phyloP scores from a whole-genome alignment of 106 monocot species.

The Dendrobium nobile region DNA sequence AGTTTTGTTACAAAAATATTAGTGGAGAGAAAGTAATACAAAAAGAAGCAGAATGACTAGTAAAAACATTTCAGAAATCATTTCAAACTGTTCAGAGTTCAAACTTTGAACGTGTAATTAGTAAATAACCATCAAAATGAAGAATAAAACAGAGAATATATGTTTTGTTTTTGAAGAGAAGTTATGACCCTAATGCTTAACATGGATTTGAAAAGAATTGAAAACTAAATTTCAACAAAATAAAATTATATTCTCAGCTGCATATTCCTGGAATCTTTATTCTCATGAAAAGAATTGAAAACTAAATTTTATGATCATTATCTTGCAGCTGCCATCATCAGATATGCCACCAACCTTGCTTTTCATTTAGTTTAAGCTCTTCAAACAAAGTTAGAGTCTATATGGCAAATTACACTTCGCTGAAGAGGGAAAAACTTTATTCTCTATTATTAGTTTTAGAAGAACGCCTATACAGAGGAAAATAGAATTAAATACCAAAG shows the following conservation, averaged over 20 bases:
- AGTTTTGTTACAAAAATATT: slow-evolving; percentile 1
- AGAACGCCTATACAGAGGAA: no score
- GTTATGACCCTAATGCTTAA: not conserved
- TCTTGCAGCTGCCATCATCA: not conserved
- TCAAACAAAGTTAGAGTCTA: not conserved
- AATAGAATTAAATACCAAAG: no score
- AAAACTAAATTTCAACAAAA: not conserved
- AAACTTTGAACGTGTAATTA: not conserved
- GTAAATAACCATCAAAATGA: not conserved
- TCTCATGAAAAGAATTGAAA: no score
- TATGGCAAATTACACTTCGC: no score
- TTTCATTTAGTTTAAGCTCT: not conserved
- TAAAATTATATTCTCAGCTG: not conserved
- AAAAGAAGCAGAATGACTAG: not conserved
- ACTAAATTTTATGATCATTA: not conserved
- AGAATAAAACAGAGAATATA: not conserved
- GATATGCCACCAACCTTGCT: not conserved
- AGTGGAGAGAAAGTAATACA: not conserved
- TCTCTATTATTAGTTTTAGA: no score
- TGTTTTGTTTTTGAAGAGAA: not conserved
- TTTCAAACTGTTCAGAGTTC: no score
- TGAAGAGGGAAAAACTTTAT: no score
- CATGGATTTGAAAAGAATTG: not conserved
- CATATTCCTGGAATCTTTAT: not conserved
- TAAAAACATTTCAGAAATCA: no score